Evolutionary conservation across 441 rosid genomes (phyloP).

Genomic region (Euphorbia corollata): DNA sequence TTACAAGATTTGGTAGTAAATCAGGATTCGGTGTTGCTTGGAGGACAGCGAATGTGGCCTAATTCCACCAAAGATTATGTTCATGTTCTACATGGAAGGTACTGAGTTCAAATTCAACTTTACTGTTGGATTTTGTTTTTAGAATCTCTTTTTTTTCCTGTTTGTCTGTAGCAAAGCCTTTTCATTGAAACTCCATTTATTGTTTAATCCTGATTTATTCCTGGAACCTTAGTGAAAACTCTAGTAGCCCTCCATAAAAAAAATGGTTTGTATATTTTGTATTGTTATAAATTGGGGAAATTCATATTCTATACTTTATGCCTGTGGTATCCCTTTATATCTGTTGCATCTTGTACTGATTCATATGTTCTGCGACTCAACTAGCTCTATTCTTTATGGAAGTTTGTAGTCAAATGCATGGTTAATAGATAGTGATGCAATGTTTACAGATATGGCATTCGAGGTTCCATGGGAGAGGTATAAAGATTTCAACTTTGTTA

Average conservation of each 20-base stretch:
- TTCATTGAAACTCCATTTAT: background rate
- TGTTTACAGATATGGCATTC: constrained; percentile 92
- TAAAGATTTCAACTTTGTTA: constrained; percentile 54
- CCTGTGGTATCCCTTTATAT: background rate
- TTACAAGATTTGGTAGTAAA: background rate
- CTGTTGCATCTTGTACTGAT: background rate
- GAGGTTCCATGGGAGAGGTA: constrained; percentile 96
- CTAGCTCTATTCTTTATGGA: background rate
- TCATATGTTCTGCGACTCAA: background rate
- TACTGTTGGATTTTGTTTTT: too few relatives aligned
- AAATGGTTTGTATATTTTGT: background rate
- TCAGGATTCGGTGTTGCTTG: constrained; percentile 84
- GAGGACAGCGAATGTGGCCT: constrained; percentile 79
- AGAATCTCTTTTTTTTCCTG: background rate
- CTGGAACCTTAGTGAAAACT: background rate
- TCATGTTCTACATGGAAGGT: constrained; percentile 90
- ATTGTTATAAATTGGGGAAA: background rate
- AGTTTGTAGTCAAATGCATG: constrained; percentile 22
- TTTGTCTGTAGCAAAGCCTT: background rate
- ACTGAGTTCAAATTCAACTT: background rate
- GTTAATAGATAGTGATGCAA: constrained; percentile 98
- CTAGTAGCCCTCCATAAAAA: background rate
- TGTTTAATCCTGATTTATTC: background rate
- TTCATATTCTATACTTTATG: background rate
- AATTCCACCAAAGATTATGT: constrained; percentile 60